Evolutionary conservation across 2,329 filamentous ascomycete species (phyloP).

Genomic region (Sporothrix globosa): DNA sequence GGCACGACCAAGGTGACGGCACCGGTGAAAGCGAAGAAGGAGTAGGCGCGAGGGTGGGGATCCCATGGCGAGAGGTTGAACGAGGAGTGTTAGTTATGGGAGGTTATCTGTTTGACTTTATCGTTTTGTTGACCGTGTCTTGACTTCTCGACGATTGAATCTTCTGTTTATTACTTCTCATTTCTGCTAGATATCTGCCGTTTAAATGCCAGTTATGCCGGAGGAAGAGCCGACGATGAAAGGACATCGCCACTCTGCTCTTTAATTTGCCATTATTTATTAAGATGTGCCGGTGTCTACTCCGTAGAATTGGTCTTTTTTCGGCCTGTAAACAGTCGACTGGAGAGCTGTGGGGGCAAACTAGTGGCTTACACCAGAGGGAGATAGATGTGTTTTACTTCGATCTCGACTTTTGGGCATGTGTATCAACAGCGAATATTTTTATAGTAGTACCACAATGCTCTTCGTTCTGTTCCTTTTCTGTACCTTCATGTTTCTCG

Average conservation of each 20-base stretch:
- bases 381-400: no score
- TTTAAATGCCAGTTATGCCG: neutral
- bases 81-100: neutral
- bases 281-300: no score
- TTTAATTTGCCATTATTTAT: neutral
- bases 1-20: conserved; percentile 30
- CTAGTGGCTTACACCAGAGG: no score
- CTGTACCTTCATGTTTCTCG: neutral
- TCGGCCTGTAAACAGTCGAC: no score
- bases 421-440: no score
- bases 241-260: neutral
- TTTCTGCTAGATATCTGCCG: neutral
- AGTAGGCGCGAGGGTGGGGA: neutral
- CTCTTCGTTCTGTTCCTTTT: no score
- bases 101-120: neutral
- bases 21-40: conserved; percentile 18
- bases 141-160: neutral
- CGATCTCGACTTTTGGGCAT: no score
- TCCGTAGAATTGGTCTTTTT: no score
- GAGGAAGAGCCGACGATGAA: neutral
- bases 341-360: no score
- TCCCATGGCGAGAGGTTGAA: neutral
- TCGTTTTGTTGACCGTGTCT: neutral
- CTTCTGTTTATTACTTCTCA: neutral
- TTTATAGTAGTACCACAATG: no score